phyloP scores from a whole-genome alignment of 208 protist species.

The Trypanosoma melophagium region DNA sequence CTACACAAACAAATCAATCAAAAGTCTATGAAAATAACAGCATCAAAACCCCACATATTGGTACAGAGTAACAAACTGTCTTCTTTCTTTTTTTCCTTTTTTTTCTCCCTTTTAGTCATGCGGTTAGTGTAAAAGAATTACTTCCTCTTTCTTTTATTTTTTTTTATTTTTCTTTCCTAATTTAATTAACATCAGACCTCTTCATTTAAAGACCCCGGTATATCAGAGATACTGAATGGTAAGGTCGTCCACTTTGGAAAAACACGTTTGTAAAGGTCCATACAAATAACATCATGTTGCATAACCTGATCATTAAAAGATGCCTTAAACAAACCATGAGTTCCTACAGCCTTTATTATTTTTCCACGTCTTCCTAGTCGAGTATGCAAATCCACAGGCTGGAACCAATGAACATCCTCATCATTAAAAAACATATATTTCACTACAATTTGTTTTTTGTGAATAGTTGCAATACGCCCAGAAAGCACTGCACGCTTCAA shows the following conservation, averaged over 20 bases:
- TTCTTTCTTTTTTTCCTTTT: neutral
- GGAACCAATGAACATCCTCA: constrained; percentile 97
- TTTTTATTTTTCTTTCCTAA: constrained; percentile 16
- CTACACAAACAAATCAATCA: too few relatives aligned
- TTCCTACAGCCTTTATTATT: constrained; percentile 95
- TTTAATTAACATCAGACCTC: constrained; percentile 35
- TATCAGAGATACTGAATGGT: constrained; percentile 70
- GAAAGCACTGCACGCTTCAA: constrained; percentile 79
- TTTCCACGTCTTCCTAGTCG: constrained; percentile 93
- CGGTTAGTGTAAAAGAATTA: constrained; percentile 11
- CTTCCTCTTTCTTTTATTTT: constrained; percentile 20
- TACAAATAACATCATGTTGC: constrained; percentile 96
- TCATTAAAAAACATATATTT: constrained; percentile 95
- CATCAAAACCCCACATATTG: too few relatives aligned
- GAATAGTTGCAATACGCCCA: constrained; percentile 83
- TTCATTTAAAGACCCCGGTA: constrained; percentile 35
- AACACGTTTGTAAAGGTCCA: constrained; percentile 97
- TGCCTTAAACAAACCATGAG: constrained; percentile 96
- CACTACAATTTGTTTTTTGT: constrained; percentile 93
- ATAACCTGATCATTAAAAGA: constrained; percentile 93
- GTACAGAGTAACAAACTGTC: too few relatives aligned
- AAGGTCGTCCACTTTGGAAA: constrained; percentile 93
- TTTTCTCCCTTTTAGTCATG: neutral
- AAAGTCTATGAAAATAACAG: too few relatives aligned
- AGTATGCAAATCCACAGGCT: constrained; percentile 96